A percentile compares a stretch with the other conserved stretches of the same genome.
These are phyloP conservation scores for Micractinium conductrix DNA, from an alignment of 139 green algal species.

Conservation along the genomic window DNA sequence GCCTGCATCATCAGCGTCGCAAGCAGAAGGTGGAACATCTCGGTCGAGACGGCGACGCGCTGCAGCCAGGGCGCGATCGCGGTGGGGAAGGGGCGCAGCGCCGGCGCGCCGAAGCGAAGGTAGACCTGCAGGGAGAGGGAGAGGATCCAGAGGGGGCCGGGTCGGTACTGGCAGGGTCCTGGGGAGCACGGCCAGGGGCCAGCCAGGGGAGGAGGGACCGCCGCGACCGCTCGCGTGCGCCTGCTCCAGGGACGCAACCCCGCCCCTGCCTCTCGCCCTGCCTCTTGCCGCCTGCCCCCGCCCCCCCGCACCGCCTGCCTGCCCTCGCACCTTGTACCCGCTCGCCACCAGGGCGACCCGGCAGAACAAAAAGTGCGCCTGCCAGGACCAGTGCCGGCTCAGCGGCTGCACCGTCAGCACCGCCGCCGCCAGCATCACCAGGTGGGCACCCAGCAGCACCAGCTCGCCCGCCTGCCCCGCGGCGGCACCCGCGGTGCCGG, in stretches of 20 bases:
- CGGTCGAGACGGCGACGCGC: neutral
- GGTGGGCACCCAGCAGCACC: slow-evolving; percentile 34
- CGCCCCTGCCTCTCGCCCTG: too few species aligned
- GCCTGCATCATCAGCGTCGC: slow-evolving; percentile 11
- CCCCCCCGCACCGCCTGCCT: neutral
- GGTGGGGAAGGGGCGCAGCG: slow-evolving; percentile 27
- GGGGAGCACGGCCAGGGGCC: too few species aligned
- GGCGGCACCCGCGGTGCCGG: neutral
- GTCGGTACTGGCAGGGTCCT: too few species aligned
- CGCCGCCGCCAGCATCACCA: slow-evolving; percentile 26
- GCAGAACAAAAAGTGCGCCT: slow-evolving; percentile 37
- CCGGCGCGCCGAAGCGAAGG: slow-evolving; percentile 3
- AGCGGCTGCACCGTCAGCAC: slow-evolving; percentile 41
- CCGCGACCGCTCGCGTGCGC: neutral
- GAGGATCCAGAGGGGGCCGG: neutral
- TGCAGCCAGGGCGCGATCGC: slow-evolving; percentile 5
- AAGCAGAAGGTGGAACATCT: slow-evolving; percentile 7
- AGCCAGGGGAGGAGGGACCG: too few species aligned
- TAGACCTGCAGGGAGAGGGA: neutral
- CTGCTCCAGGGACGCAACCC: neutral
- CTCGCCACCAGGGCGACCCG: slow-evolving; percentile 8
- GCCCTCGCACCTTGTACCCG: slow-evolving; percentile 38
- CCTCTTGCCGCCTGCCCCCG: too few species aligned
- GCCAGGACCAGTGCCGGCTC: neutral
- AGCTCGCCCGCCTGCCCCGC: slow-evolving; percentile 13